Percentiles rank a stretch among this genome's conserved stretches.
These are phyloP conservation scores for Candida suzukii DNA, from an alignment of 805 yeast species.

Conservation along the genomic window DNA sequence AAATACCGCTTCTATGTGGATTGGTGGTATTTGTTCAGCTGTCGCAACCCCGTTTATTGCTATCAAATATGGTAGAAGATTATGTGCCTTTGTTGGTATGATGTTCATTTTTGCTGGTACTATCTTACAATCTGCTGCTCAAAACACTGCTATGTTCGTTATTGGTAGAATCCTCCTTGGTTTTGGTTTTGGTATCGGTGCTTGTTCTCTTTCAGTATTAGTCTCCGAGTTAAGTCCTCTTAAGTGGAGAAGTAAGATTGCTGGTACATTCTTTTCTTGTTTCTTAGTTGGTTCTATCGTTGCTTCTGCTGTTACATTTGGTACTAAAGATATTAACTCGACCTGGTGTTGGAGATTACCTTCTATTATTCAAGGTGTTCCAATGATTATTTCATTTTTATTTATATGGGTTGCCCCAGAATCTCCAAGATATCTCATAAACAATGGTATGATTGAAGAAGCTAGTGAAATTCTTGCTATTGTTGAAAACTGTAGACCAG, in stretches of 20 bases:
- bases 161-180: slow-evolving; percentile 28
- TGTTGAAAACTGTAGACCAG: slow-evolving; percentile 23
- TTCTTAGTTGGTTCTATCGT: slow-evolving; percentile 39
- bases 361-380: slow-evolving; percentile 38
- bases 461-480: slow-evolving; percentile 30
- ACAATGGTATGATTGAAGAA: slow-evolving; percentile 26
- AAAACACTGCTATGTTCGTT: slow-evolving; percentile 29
- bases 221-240: slow-evolving; percentile 23
- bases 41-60: slow-evolving; percentile 40
- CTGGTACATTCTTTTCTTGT: slow-evolving; percentile 35
- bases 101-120: slow-evolving; percentile 24
- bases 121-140: slow-evolving; percentile 31
- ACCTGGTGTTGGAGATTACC: slow-evolving; percentile 47
- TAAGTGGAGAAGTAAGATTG: slow-evolving; percentile 18
- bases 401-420: slow-evolving; percentile 41
- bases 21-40: slow-evolving; percentile 33
- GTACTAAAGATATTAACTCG: slow-evolving; percentile 27
- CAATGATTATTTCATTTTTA: slow-evolving; percentile 40
- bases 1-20: slow-evolving; percentile 12
- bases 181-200: slow-evolving; percentile 17
- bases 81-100: slow-evolving; percentile 11
- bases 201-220: slow-evolving; percentile 19
- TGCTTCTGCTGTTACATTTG: slow-evolving; percentile 33
- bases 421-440: slow-evolving; percentile 29
- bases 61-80: slow-evolving; percentile 16